Evolutionary conservation across 768 basidiomycete genomes (phyloP), one percentile per base, ranked within the genome.

Genomic region (Cubamyces lactineus): DNA sequence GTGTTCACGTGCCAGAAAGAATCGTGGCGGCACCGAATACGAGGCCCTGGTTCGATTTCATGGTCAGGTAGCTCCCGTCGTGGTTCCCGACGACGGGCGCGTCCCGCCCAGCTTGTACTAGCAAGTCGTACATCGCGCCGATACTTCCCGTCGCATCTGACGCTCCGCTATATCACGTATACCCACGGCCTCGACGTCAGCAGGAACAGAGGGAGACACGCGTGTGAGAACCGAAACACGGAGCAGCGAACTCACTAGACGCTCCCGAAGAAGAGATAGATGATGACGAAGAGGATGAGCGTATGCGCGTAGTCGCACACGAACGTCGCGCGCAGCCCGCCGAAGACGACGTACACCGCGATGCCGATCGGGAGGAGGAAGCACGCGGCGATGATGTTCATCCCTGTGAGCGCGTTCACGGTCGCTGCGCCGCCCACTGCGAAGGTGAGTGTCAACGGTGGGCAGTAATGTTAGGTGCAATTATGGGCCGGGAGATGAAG

Each of bases 51-150:
- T 73, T 73, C 16, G 82, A 83, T 64, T 82, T 82, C 80, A 86
- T 81, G 0, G 85, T 86, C 38, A 84, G 61, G 64, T 85, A 86
- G 53, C 80, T 82, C 5, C 85, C 83, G 16, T 77, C 73, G 45
- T 76, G 64, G 63, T 84, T 86, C 8, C 84, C 83, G 0, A 61
- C 62, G 0, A 85, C 83, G 0, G 84, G 84, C 0, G 71, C 70
- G n/a, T 78, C 75, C 2, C 70, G 57, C 1, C 76, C 78, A 3
- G 85, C 85, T 30, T 76, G 70, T 2, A 77, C 72, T 0, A 86
- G 75, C 23, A 86, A 73, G 52, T 80, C 76, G 65, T 82, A 85
- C 66, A 83, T 66, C 45, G 72, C 70, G 6, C 64, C 67, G 23
- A 79, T 76, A 47, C 76, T 77, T 5, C 80, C 81, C 13, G 80